phyloP scores from a whole-genome alignment of 768 basidiomycete genomes.

The Hericium coralloides region DNA sequence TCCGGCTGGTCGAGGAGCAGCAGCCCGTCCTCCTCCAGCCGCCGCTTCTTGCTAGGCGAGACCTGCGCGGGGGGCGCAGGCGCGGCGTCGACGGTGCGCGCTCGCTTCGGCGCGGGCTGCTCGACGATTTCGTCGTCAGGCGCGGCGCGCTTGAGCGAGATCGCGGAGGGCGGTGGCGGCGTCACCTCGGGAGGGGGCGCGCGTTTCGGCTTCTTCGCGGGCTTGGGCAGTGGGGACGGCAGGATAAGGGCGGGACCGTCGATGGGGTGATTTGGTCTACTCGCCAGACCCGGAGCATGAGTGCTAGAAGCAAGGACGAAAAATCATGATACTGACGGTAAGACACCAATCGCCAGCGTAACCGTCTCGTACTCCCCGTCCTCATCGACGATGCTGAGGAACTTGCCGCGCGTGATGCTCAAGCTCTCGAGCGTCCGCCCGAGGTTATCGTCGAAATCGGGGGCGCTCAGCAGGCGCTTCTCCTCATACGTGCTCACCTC shows the following conservation, averaged over 20 bases:
- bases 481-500: slow-evolving; percentile 75
- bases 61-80: slow-evolving; percentile 11
- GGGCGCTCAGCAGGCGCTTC: slow-evolving; percentile 79
- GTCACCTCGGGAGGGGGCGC: slow-evolving; percentile 26
- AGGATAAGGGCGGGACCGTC: slow-evolving; percentile 51
- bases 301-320: neutral
- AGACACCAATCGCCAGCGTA: slow-evolving; percentile 52
- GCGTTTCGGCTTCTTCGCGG: slow-evolving; percentile 31
- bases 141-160: slow-evolving; percentile 46
- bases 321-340: slow-evolving; percentile 50
- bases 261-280: slow-evolving; percentile 41
- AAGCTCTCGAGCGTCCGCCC: slow-evolving; percentile 75
- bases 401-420: slow-evolving; percentile 74
- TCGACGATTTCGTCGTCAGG: slow-evolving; percentile 46
- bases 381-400: slow-evolving; percentile 84
- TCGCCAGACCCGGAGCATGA: neutral
- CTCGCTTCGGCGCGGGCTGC: slow-evolving; percentile 45
- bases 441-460: slow-evolving; percentile 89
- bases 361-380: slow-evolving; percentile 70
- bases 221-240: slow-evolving; percentile 54
- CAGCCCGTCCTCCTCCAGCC: slow-evolving; percentile 68
- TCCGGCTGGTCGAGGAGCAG: slow-evolving; percentile 53
- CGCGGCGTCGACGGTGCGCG: slow-evolving; percentile 22
- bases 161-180: slow-evolving; percentile 34
- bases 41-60: slow-evolving; percentile 57